Evolutionary conservation across 2,329 filamentous ascomycete genomes (phyloP).

Genomic region (Fusarium ambrosium): DNA sequence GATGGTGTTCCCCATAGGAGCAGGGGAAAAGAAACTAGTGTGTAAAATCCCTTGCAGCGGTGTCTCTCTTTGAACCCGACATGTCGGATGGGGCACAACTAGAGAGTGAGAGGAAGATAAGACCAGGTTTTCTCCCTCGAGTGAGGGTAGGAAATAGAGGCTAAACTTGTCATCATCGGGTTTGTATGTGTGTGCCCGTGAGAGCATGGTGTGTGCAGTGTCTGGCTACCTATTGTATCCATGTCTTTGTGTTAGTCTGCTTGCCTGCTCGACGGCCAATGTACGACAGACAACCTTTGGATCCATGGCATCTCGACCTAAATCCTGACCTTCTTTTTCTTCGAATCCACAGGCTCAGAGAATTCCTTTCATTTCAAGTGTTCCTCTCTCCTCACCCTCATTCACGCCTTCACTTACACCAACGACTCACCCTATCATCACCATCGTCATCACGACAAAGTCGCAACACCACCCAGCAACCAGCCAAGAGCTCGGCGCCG

Average conservation of each 20-base stretch:
- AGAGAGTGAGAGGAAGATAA: constrained; percentile 3
- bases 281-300: constrained; percentile 26
- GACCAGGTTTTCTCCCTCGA: constrained; percentile 13
- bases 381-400: background rate
- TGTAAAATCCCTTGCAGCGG: constrained; percentile 5
- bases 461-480: constrained; percentile 30
- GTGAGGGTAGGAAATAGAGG: constrained; percentile 20
- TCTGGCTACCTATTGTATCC: constrained; percentile 1
- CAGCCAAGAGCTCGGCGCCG: constrained; percentile 35
- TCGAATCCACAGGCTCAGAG: background rate
- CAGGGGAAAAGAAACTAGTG: background rate
- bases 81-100: constrained; percentile 8
- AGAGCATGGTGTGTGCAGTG: constrained; percentile 14
- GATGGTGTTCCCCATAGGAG: background rate
- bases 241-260: constrained; percentile 29
- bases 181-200: constrained; percentile 18
- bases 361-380: background rate
- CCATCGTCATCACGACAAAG: constrained; percentile 14
- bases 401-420: constrained; percentile 6
- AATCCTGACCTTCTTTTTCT: constrained; percentile 3
- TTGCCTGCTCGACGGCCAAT: constrained; percentile 17
- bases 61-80: constrained; percentile 9
- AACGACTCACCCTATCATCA: background rate
- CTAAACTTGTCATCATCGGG: constrained; percentile 28
- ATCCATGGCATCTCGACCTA: constrained; percentile 21